A percentile compares a stretch with the other conserved stretches of the same genome.
Conservation (phyloP, 768 basidiomycete genomes). For the Tephrocybe sp. region DNA sequence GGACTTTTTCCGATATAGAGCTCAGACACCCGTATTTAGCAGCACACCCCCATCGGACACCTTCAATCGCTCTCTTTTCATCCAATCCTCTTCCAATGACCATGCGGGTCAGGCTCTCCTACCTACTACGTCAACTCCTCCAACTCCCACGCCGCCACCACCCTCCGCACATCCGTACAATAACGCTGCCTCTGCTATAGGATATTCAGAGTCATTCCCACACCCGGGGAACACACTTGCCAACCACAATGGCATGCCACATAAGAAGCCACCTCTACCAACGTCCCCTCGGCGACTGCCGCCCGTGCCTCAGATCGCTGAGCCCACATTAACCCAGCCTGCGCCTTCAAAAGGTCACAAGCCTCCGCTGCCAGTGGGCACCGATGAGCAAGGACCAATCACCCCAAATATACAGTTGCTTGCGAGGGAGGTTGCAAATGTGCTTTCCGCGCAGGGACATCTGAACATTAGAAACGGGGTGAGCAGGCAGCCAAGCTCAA, state of each 20-base stretch:
- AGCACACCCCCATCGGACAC: neutral
- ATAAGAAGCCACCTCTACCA: neutral
- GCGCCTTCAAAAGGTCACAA: neutral
- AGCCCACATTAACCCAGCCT: neutral
- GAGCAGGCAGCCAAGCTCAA: neutral
- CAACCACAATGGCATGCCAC: too few species aligned
- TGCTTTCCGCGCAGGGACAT: conserved; percentile 20
- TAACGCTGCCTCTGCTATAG: neutral
- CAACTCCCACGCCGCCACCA: neutral
- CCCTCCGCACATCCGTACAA: neutral
- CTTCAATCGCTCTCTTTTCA: neutral
- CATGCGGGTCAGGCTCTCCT: neutral
- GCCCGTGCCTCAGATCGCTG: neutral
- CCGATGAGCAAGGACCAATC: neutral
- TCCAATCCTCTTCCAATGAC: neutral
- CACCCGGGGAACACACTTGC: neutral
- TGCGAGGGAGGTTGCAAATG: conserved; percentile 26
- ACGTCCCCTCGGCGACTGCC: neutral
- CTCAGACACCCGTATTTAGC: conserved; percentile 3
- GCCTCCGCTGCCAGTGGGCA: neutral
- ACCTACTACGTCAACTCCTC: neutral
- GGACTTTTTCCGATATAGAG: conserved; percentile 17
- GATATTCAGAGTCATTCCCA: too few species aligned
- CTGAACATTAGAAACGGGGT: conserved; percentile 3
- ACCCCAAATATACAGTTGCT: conserved; percentile 22